Evolutionary conservation across 148 eudicot species (phyloP).

Genomic region (Dysphania ambrosioides): DNA sequence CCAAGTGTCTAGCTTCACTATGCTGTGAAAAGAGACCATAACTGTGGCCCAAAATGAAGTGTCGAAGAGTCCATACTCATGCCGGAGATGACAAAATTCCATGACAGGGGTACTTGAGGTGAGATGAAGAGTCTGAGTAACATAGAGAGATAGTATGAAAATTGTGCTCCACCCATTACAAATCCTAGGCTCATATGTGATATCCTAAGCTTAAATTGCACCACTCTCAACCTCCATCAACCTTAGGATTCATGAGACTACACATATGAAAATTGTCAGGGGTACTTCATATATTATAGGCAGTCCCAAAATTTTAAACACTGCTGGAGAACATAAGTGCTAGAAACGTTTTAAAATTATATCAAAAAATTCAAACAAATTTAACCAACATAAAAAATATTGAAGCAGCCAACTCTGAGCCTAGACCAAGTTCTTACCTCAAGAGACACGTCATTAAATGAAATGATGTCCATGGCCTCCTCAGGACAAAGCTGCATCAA

Average conservation of each 20-base stretch:
- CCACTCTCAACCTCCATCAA: not conserved
- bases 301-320: not conserved
- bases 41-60: too few relatives aligned
- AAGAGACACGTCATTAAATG: constrained; percentile 57
- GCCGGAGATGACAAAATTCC: too few relatives aligned
- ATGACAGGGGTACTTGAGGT: too few relatives aligned
- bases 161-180: not conserved
- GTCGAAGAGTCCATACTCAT: too few relatives aligned
- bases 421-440: constrained; percentile 49
- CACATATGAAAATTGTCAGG: not conserved
- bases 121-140: too few relatives aligned
- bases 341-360: not conserved
- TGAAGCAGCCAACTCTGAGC: not conserved
- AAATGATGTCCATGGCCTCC: constrained; percentile 55
- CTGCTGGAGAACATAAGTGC: not conserved
- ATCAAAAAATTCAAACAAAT: too few relatives aligned
- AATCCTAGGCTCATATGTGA: not conserved
- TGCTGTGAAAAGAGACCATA: too few relatives aligned
- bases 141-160: not conserved
- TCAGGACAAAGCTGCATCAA: constrained; percentile 64
- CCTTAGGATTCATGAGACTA: not conserved
- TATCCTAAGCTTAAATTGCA: not conserved
- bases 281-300: not conserved
- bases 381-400: not conserved
- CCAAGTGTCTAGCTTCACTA: too few relatives aligned